Base-by-base conservation (phyloP, 805 yeast genomes). In the Novakomyces olei region DNA sequence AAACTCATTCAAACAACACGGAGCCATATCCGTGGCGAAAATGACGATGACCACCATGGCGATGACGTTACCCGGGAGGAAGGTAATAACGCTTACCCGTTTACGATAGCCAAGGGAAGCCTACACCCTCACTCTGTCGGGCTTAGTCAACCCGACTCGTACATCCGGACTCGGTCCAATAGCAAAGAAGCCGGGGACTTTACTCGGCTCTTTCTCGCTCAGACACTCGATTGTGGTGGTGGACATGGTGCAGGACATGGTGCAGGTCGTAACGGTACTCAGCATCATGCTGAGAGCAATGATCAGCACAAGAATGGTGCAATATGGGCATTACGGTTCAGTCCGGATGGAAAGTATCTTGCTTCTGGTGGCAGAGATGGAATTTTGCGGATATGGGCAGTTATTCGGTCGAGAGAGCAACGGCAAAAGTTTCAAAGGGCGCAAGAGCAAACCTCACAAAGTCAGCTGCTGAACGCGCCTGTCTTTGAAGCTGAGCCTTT, bases 361-460 rank as follows among this genome's bases (percentile, higher is more conserved):
- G 93, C 93, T 0, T 66, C 76, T 2, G 93, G 85, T 0, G 91
- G 92, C 14, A 68, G 76, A 42, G 81, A 77, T 45, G 63, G 73
- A 3, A 50, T 60, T 1, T 60, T 83, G 9, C 57, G 69, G 33
- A 55, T 81, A 3, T 81, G 92, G 88, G 71, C 77, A 48, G 91
- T 78, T 4, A 66, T 80, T 0, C 58, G 77, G 3, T 67, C 81
- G 0, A 73, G 80, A 0, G 53, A 69, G 37, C 83, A 77, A 41
- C 54, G 91, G 39, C 72, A 61, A 38, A 48, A 46, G 12, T 36
- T 30, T 14, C 36, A 40, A 27, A 23, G 14, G 15, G 8, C 5
- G 19, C n/a, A 2, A 19, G 17, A 12, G 16, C 9, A 12, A 26
- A 26, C 9, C 14, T 3, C n/a, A 10, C 14, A 5, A n/a, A 33